phyloP scores from a whole-genome alignment of 345 rosid genomes.

The Hevea brasiliensis region DNA sequence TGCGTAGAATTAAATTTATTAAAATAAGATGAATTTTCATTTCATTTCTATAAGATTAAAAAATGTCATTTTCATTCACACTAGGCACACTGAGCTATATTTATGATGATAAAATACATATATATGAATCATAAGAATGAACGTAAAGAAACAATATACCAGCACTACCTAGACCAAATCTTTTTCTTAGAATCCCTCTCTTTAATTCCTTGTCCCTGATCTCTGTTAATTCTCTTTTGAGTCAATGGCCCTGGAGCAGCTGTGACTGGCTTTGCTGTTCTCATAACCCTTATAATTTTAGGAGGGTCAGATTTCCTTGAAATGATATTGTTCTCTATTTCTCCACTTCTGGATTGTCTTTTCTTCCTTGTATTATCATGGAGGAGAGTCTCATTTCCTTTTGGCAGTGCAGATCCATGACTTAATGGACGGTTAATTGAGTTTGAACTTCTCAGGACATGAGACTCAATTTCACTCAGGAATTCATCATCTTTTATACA shows the following conservation, averaged over 20 bases:
- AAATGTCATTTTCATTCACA: no score
- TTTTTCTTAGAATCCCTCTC: constrained; percentile 71
- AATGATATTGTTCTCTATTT: constrained; percentile 59
- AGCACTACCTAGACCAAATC: constrained; percentile 62
- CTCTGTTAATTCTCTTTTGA: constrained; percentile 58
- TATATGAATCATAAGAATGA: no score
- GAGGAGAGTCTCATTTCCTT: constrained; percentile 32
- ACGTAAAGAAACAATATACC: no score
- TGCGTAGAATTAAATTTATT: no score
- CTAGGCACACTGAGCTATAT: no score
- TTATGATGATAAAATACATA: no score
- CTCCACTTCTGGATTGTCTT: constrained; percentile 67
- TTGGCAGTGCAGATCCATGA: constrained; percentile 38
- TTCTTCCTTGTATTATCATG: constrained; percentile 50
- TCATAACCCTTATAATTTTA: constrained; percentile 44
- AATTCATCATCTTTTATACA: constrained; percentile 44
- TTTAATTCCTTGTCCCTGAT: constrained; percentile 48
- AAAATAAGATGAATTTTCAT: no score
- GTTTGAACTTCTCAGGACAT: constrained; percentile 63
- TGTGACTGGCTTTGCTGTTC: constrained; percentile 49
- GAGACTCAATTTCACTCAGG: constrained; percentile 48
- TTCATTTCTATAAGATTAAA: no score
- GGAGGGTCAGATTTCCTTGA: constrained; percentile 84
- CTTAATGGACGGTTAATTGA: constrained; percentile 47
- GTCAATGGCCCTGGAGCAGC: constrained; percentile 38